A percentile compares a stretch with the other conserved stretches of the same genome.
Conservation (phyloP, 371 early-diverging fungal genomes). For the Amoeboradix gromovi region DNA sequence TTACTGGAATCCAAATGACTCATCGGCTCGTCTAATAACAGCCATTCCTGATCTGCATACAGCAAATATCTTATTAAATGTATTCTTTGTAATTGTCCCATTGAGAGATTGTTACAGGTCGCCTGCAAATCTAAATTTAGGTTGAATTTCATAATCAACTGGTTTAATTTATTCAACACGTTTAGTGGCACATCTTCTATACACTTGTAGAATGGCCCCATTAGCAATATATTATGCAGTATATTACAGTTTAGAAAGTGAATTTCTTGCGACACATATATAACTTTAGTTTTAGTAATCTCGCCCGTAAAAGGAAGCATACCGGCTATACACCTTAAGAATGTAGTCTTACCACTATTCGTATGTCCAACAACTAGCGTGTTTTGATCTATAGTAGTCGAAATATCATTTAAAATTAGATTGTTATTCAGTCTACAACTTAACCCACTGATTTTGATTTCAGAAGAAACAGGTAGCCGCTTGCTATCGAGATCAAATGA, state of each 20-base stretch:
- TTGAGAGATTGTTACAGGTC: slow-evolving; percentile 11
- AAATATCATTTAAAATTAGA: not conserved
- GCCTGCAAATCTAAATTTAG: not conserved
- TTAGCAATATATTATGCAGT: not conserved
- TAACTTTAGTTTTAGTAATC: not conserved
- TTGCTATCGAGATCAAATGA: not conserved
- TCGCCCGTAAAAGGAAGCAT: not conserved
- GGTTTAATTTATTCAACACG: not conserved
- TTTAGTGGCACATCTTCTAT: not conserved
- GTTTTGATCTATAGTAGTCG: not conserved
- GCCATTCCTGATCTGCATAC: slow-evolving; percentile 6
- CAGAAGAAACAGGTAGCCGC: not conserved
- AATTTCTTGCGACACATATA: not conserved
- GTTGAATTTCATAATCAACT: not conserved
- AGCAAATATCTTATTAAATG: slow-evolving; percentile 23
- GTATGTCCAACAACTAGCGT: not conserved
- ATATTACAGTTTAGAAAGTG: not conserved
- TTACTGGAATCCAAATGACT: not conserved
- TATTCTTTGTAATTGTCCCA: slow-evolving; percentile 38
- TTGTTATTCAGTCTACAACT: not conserved
- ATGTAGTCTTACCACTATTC: not conserved
- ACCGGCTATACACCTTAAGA: not conserved
- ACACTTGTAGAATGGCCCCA: not conserved
- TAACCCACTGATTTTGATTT: not conserved
- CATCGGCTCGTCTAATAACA: slow-evolving; percentile 19